Base-by-base conservation (phyloP, 345 rosid species). In the Sonneratia caseolaris region DNA sequence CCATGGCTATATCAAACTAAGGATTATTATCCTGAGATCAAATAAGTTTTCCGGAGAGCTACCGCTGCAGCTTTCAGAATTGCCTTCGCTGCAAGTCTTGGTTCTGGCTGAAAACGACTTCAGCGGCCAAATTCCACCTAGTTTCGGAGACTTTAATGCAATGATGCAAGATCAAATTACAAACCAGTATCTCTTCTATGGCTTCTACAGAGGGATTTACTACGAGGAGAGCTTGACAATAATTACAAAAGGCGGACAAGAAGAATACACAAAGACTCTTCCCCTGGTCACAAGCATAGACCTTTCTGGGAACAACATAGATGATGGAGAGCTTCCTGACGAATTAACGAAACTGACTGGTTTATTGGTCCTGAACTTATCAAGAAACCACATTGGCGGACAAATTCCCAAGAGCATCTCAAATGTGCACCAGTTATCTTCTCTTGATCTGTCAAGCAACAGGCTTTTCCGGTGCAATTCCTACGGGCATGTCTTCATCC, bases 391-490 rank as follows among this genome's bases (percentile, higher is more conserved):
- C 24, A 73, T 84, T 51, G 47, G 5, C 0, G 84, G 84, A 49
- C 48, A 48, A 13, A 76, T 86, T 66, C 81, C 81, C 13, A 76
- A 37, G 68, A 81, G 72, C 68, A 77, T 86, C 45, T 82, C 84
- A 1, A 66, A 47, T 32, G 32, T 86, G 77, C 74, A 19, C 37
- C 82, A 82, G 56, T 64, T 86, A 67, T 45, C 72, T 21, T 84
- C 87, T 22, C 85, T 86, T 65, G 90, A 84, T 79, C 82, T 87
- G 57, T 83, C 88, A 55, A 76, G 76, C 64, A 86, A 85, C 57
- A 56, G 24, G 37, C 77, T 85, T 7, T 7, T 80, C 83, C 3
- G 84, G 86, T 62, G 61, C 73, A 55, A 81, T 83, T 66, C 91
- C 88, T 43, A 37, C 76, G 18, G 73, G 75, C 78, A 53, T 87